A percentile compares a stretch with the other conserved stretches of the same genome.
Conservation (phyloP, 192 early-diverging fungal genomes). For the Coemansia sp. region DNA sequence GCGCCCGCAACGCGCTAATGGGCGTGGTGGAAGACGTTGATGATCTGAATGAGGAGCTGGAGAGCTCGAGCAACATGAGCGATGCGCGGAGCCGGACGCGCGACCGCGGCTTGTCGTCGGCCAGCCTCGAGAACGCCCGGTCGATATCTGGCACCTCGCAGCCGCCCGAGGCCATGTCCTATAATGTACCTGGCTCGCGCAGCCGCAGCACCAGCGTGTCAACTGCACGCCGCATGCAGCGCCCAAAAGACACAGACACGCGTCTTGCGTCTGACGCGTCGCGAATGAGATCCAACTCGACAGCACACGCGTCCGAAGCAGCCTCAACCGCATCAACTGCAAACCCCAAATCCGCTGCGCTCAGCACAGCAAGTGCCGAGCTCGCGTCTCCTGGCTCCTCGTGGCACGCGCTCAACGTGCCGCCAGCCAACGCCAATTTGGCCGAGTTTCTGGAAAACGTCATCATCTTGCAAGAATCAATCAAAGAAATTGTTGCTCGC, state of each 20-base stretch:
- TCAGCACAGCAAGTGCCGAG: conserved; percentile 3
- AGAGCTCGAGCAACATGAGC: conserved; percentile 9
- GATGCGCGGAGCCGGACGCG: conserved; percentile 10
- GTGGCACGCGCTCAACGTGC: conserved; percentile 37
- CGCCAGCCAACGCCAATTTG: conserved; percentile 46
- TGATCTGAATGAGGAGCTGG: conserved; percentile 48
- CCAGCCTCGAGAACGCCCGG: conserved; percentile 43
- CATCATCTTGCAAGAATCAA: conserved; percentile 86
- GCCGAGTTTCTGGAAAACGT: conserved; percentile 80
- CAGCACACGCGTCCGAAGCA: conserved; percentile 25
- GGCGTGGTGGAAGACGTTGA: conserved; percentile 52
- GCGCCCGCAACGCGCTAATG: conserved; percentile 53
- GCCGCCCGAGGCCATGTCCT: not conserved
- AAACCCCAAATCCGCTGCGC: conserved; percentile 3
- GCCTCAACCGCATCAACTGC: conserved; percentile 27
- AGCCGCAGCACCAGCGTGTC: conserved; percentile 46
- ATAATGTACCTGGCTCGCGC: conserved; percentile 6
- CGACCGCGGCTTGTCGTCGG: conserved; percentile 54
- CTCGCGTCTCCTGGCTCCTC: conserved; percentile 19
- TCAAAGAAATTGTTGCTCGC: conserved; percentile 86
- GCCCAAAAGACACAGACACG: conserved; percentile 1
- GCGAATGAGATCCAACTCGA: conserved; percentile 34
- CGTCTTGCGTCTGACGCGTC: not conserved
- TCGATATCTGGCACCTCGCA: conserved; percentile 2
- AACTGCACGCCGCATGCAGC: conserved; percentile 4